Conservation (phyloP, 2,329 filamentous ascomycete species). For the Pseudogymnoascus sp. region DNA sequence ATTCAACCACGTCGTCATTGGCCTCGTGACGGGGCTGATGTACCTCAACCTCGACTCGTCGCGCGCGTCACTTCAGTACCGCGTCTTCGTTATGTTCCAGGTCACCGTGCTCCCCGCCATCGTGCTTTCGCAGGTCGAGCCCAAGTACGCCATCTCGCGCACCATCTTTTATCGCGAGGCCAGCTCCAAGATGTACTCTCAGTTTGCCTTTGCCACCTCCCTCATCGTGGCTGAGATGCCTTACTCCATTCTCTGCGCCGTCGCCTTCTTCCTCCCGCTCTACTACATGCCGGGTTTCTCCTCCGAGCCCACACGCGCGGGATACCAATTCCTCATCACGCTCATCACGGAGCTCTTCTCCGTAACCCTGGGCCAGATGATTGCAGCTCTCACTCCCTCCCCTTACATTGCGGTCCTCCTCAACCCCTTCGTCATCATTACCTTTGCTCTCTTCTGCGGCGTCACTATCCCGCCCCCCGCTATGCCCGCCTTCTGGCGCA, state of each 20-base stretch:
- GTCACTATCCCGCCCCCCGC: slow-evolving; percentile 59
- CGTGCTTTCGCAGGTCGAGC: slow-evolving; percentile 49
- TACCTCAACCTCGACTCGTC: slow-evolving; percentile 51
- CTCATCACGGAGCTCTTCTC: slow-evolving; percentile 72
- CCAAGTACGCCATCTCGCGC: slow-evolving; percentile 46
- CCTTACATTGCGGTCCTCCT: slow-evolving; percentile 49
- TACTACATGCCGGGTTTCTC: slow-evolving; percentile 45
- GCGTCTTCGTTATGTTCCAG: slow-evolving; percentile 52
- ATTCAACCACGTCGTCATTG: slow-evolving; percentile 43
- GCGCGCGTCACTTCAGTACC: slow-evolving; percentile 43
- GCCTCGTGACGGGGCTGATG: slow-evolving; percentile 52
- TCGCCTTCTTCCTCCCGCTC: slow-evolving; percentile 43
- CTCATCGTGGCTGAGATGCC: slow-evolving; percentile 41
- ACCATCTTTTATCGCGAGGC: slow-evolving; percentile 51
- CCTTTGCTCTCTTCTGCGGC: slow-evolving; percentile 66
- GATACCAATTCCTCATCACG: slow-evolving; percentile 53
- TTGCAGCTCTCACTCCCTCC: slow-evolving; percentile 53
- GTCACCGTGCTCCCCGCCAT: slow-evolving; percentile 54
- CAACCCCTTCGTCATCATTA: slow-evolving; percentile 48
- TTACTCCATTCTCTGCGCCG: slow-evolving; percentile 36
- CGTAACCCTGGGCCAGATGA: slow-evolving; percentile 61
- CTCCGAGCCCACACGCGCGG: slow-evolving; percentile 31
- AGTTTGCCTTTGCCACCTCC: slow-evolving; percentile 49
- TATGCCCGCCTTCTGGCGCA: slow-evolving; percentile 58
- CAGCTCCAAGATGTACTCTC: slow-evolving; percentile 53